phyloP scores from a whole-genome alignment of 768 basidiomycete species.

The Suillus lakei region DNA sequence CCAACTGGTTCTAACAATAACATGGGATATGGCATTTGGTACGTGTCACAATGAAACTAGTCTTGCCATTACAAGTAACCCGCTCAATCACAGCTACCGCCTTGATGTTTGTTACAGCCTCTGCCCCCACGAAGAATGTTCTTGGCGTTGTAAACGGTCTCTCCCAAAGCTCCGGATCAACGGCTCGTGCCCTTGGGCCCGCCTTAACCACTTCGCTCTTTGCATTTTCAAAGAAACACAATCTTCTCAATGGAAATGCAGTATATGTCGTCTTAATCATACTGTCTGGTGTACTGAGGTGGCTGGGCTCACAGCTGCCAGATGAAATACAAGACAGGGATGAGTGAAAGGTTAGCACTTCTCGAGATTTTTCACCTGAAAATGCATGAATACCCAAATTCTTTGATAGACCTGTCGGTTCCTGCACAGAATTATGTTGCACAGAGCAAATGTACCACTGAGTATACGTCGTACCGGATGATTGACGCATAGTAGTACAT shows the following conservation, averaged over 20 bases:
- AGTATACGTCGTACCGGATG: background rate
- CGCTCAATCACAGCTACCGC: slow-evolving; percentile 46
- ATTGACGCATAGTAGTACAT: background rate
- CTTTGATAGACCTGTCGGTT: background rate
- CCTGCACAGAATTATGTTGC: background rate
- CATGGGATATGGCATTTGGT: slow-evolving; percentile 51
- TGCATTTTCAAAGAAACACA: slow-evolving; percentile 53
- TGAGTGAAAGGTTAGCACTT: slow-evolving; percentile 16
- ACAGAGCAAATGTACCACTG: background rate
- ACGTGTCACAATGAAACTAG: slow-evolving; percentile 14
- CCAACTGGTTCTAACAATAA: slow-evolving; percentile 29
- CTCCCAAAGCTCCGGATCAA: slow-evolving; percentile 50
- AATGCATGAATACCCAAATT: background rate
- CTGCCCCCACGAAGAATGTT: slow-evolving; percentile 55
- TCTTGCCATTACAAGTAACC: slow-evolving; percentile 1
- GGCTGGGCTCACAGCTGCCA: slow-evolving; percentile 45
- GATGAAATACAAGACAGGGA: slow-evolving; percentile 41
- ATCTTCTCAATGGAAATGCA: slow-evolving; percentile 53
- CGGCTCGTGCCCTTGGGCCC: slow-evolving; percentile 55
- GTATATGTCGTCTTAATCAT: slow-evolving; percentile 48
- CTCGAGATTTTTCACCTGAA: background rate
- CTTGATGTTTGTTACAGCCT: slow-evolving; percentile 56
- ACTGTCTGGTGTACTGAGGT: slow-evolving; percentile 32
- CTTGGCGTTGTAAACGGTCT: slow-evolving; percentile 65
- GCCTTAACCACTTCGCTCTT: slow-evolving; percentile 55